phyloP scores from a whole-genome alignment of 1,284 basidiomycete genomes.

The Trametes sp. region DNA sequence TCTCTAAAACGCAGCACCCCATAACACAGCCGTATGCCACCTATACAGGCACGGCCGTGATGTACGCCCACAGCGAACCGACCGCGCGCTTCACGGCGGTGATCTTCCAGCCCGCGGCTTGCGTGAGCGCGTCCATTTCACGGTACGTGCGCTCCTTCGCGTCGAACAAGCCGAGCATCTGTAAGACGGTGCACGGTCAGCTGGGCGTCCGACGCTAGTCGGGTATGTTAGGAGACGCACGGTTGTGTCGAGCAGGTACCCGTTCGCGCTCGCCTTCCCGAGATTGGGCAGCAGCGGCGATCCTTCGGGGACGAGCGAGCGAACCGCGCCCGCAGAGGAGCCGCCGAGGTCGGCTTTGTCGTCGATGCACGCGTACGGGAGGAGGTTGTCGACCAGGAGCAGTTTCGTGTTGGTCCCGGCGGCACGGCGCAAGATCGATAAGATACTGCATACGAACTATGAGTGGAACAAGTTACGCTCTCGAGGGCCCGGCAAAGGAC shows the following conservation, averaged over 20 bases:
- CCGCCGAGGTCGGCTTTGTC: slow-evolving; percentile 6
- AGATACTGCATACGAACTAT: slow-evolving; percentile 13
- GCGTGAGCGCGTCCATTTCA: not conserved
- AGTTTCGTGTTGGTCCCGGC: slow-evolving; percentile 24
- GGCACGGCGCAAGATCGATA: slow-evolving; percentile 20
- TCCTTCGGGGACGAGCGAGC: slow-evolving; percentile 49
- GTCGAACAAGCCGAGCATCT: not conserved
- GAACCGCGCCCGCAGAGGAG: slow-evolving; percentile 40
- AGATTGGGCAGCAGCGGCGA: slow-evolving; percentile 29
- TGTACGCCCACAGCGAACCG: slow-evolving; percentile 6
- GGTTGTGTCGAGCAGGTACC: not conserved
- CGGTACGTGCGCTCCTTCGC: slow-evolving; percentile 6
- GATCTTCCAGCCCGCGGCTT: slow-evolving; percentile 5
- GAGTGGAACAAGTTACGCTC: too few relatives aligned
- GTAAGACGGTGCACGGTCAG: not conserved
- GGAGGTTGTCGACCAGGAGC: slow-evolving; percentile 24
- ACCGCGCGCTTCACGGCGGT: not conserved
- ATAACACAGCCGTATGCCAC: too few relatives aligned
- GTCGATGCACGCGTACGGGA: slow-evolving; percentile 21
- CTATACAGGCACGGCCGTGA: slow-evolving; percentile 5
- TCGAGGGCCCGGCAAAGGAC: too few relatives aligned
- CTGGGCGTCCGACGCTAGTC: too few relatives aligned
- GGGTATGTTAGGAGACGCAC: too few relatives aligned
- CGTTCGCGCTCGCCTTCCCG: slow-evolving; percentile 3
- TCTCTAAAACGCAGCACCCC: too few relatives aligned